Percentiles rank a stretch among this genome's conserved stretches.
Conservation (phyloP, 495 filamentous ascomycete species). For the Penicillium paradoxum region DNA sequence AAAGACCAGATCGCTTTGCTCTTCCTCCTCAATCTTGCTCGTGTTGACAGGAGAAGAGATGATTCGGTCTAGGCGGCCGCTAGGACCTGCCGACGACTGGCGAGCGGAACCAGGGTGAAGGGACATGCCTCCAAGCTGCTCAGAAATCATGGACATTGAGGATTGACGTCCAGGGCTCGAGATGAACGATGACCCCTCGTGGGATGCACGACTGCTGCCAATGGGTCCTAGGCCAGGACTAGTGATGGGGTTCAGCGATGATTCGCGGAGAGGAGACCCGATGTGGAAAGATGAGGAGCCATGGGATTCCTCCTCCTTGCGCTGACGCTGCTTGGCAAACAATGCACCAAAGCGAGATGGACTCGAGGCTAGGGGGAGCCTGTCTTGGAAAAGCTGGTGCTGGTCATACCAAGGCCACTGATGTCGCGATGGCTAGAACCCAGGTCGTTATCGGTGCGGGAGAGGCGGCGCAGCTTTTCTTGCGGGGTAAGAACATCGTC, state of each 20-base stretch:
- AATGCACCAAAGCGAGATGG: conserved; percentile 83
- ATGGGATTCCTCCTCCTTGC: conserved; percentile 66
- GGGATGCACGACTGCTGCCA: conserved; percentile 42
- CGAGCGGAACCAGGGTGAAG: conserved; percentile 45
- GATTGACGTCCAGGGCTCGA: conserved; percentile 62
- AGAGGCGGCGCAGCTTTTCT: conserved; percentile 79
- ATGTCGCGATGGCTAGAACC: conserved; percentile 55
- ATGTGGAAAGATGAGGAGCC: conserved; percentile 74
- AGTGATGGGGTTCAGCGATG: conserved; percentile 50
- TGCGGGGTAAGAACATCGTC: conserved; percentile 92
- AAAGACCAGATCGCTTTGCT: conserved; percentile 67
- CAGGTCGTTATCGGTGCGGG: conserved; percentile 63
- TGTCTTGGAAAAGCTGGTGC: conserved; percentile 62
- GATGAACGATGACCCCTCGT: conserved; percentile 59
- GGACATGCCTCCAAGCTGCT: conserved; percentile 54
- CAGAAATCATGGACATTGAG: conserved; percentile 64
- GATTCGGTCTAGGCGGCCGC: conserved; percentile 34
- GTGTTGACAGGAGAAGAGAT: conserved; percentile 47
- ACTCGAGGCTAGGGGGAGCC: conserved; percentile 77
- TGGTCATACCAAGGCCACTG: conserved; percentile 57
- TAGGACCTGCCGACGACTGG: conserved; percentile 30
- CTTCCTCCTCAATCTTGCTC: conserved; percentile 66
- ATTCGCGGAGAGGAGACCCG: conserved; percentile 91
- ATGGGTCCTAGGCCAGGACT: conserved; percentile 65
- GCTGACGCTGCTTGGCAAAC: conserved; percentile 68